Base-by-base conservation (phyloP, 495 filamentous ascomycete species). In the Penicillium samsonianum region DNA sequence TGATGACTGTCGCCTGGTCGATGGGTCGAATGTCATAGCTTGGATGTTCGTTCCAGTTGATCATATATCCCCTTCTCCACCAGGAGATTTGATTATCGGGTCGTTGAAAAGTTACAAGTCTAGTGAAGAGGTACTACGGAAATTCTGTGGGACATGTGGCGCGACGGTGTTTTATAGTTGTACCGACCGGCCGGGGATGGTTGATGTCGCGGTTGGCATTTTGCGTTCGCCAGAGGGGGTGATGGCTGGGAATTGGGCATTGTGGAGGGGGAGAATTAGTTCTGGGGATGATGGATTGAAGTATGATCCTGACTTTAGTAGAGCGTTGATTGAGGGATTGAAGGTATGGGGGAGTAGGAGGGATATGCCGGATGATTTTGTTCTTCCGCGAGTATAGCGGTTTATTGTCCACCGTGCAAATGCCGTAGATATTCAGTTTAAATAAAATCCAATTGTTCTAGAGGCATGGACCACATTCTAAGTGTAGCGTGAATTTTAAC, bases 131-230 rank as follows among this genome's bases (percentile, higher is more conserved):
- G 75, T 81, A 0, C 68, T 75, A 42, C 68, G 82, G 7, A 80
- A 79, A 22, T 83, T 82, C 59, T 86, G 83, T 63, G 63, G 71
- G 9, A 67, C 55, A 4, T 86, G 83, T 58, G 80, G 80, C 11
- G 80, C 82, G 1, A 70, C 65, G 11, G 72, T 81, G 6, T 83
- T 84, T 43, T 85, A 76, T 59, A 71, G 64, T 7, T 62, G 59
- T 17, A 73, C 76, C 19, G 67, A 66, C 7, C 63, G 80, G 47
- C 70, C 73, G 1, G 63, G 73, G 3, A 64, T 83, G 26, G 70
- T 84, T 0, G 80, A 84, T 59, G 63, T 85, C 2, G 79, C 78
- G 6, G 64, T 75, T 9, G 84, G 83, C 0, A 59, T 84, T 37
- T 48, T 85, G 31, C 62, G 79, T 5, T 68, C 78, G 2, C 65